Conservation (phyloP, 345 rosid genomes). For the Eucalyptus globulus region DNA sequence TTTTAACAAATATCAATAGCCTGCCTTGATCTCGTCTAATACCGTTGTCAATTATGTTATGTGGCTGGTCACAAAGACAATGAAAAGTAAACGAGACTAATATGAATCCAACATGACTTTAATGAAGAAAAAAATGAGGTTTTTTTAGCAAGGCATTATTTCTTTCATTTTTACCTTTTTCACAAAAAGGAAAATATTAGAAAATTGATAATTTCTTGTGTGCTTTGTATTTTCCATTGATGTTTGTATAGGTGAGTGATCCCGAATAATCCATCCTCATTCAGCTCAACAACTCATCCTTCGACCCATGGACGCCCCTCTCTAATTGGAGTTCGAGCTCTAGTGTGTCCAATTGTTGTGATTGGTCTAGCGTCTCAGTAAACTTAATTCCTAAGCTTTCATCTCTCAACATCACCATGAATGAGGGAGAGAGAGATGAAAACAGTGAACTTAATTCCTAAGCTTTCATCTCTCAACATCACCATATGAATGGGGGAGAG, state of each 20-base stretch:
- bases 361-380: not conserved
- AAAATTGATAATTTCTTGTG: too few relatives aligned
- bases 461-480: not conserved
- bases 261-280: slow-evolving; percentile 44
- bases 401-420: not conserved
- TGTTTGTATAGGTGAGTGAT: not conserved
- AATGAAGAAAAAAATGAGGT: too few relatives aligned
- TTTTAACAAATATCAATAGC: not conserved
- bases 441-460: not conserved
- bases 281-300: slow-evolving; percentile 49
- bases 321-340: slow-evolving; percentile 32
- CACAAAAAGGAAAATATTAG: not conserved
- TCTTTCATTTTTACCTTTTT: too few relatives aligned
- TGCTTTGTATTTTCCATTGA: not conserved
- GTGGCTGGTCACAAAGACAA: not conserved
- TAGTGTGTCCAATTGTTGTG: not conserved
- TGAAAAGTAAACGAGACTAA: not conserved
- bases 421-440: not conserved
- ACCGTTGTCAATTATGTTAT: too few relatives aligned
- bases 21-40: too few relatives aligned
- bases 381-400: not conserved
- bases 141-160: not conserved
- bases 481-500: not conserved
- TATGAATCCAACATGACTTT: too few relatives aligned
- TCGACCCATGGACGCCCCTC: slow-evolving; percentile 47